Base-by-base conservation (phyloP, 1,284 basidiomycete genomes). In the Bondarzewia mesenterica region DNA sequence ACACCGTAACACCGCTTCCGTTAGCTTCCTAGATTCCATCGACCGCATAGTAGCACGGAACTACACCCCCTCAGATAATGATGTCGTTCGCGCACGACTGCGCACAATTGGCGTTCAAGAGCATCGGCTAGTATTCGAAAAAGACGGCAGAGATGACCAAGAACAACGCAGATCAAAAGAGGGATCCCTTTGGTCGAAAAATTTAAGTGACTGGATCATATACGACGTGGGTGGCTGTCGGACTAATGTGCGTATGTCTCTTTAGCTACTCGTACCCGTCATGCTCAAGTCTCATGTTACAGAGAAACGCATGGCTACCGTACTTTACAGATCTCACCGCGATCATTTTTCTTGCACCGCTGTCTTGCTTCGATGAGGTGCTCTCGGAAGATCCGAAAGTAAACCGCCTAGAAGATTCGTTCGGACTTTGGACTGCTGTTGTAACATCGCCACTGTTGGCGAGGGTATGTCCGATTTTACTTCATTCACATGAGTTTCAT, bases 201-300 rank as follows among this genome's bases (percentile, higher is more conserved):
- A 49, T 42, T 68, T 73, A 20, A 70, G 72, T 54, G 75, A 82
- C 58, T 85, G 82, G 80, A 63, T 76, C 48, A 69, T 89, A 53
- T 89, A 82, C 60, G 85, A 87, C 59, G 82, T 89, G 44, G 84
- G 84, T 18, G 85, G 84, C 14, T 78, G 81, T 29, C 70, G 81
- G 49, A 81, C 78, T 48, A 78, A 74, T 58, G 82, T 85, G 53
- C 59, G 75, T 63, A 12, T 22, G n/a, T 40, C 3, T 4, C 12
- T 18, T 10, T 40, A 40, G 8, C 3, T 4, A 22, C 16, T 40
- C 21, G 14, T 6, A 18, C 21, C 38, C 16, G 4, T 12, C 38
- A n/a, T 8, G 21, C 38, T 40, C 10, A 40, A n/a, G 38, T 18
- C 38, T 10, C 38, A 40, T n/a, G 6, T 5, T 18, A 3, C 51